Conservation (phyloP, 2,329 filamentous ascomycete genomes). For the Leptodontidium sp. region DNA sequence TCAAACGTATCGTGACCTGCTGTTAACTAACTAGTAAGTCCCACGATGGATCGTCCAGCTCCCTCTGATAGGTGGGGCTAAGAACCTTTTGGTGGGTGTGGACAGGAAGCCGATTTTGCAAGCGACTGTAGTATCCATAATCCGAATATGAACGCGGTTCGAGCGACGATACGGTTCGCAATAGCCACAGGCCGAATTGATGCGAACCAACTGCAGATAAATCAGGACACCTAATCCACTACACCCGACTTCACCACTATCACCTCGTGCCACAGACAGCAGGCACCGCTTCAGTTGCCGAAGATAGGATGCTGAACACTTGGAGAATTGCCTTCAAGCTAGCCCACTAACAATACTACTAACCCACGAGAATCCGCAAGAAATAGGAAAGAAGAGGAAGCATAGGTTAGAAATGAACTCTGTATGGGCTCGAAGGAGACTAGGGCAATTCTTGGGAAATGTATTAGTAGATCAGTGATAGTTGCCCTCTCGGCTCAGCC, state of each 20-base stretch:
- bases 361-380: background rate
- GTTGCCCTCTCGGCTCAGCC: conserved; percentile 8
- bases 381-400: background rate
- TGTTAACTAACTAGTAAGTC: too few relatives aligned
- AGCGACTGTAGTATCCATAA: too few relatives aligned
- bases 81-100: too few relatives aligned
- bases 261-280: background rate
- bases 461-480: conserved; percentile 5
- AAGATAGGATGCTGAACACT: background rate
- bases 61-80: too few relatives aligned
- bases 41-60: too few relatives aligned
- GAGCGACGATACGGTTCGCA: conserved; percentile 38
- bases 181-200: conserved; percentile 21
- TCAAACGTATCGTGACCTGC: too few relatives aligned
- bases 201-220: conserved; percentile 1
- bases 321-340: background rate
- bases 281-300: background rate
- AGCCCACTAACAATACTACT: background rate
- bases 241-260: background rate
- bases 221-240: background rate
- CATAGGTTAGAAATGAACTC: background rate
- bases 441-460: background rate
- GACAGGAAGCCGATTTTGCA: too few relatives aligned
- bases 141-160: conserved; percentile 42
- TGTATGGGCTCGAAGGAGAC: background rate